These are phyloP conservation scores for Chlorencoelia australis DNA, from an alignment of 2,329 filamentous ascomycete species.

Conservation along the genomic window DNA sequence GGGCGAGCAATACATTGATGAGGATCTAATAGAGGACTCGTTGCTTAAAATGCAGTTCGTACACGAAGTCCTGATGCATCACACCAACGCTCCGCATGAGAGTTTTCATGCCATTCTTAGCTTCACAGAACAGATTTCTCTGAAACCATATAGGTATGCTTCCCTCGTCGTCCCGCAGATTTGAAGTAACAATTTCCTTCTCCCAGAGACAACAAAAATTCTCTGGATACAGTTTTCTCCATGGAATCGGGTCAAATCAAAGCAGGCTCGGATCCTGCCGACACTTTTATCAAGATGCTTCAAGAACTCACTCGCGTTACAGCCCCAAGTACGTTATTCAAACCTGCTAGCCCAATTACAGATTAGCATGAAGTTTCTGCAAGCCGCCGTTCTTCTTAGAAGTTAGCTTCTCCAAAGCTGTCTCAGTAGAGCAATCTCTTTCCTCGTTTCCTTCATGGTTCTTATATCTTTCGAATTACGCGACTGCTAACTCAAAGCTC, in stretches of 20 bases:
- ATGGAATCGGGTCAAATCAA: conserved; percentile 72
- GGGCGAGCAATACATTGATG: conserved; percentile 45
- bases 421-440: too few relatives aligned
- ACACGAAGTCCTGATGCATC: conserved; percentile 59
- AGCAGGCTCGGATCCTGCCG: conserved; percentile 51
- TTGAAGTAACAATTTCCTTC: background rate
- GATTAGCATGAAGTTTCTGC: too few relatives aligned
- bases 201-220: conserved; percentile 31
- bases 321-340: too few relatives aligned
- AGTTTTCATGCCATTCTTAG: conserved; percentile 63
- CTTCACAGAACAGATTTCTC: conserved; percentile 72
- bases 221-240: conserved; percentile 55
- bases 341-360: too few relatives aligned
- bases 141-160: conserved; percentile 55
- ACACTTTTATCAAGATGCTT: conserved; percentile 67
- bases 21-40: conserved; percentile 61
- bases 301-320: conserved; percentile 67
- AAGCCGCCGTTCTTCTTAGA: too few relatives aligned
- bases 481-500: too few relatives aligned
- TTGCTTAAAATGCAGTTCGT: conserved; percentile 59
- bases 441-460: too few relatives aligned
- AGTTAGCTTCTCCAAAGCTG: too few relatives aligned
- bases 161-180: too few relatives aligned
- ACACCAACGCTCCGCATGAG: conserved; percentile 49
- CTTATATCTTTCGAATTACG: too few relatives aligned